Percentiles rank a stretch among this genome's conserved stretches.
Conservation (phyloP, 2,329 filamentous ascomycete species). For the Seiridium unicorne region DNA sequence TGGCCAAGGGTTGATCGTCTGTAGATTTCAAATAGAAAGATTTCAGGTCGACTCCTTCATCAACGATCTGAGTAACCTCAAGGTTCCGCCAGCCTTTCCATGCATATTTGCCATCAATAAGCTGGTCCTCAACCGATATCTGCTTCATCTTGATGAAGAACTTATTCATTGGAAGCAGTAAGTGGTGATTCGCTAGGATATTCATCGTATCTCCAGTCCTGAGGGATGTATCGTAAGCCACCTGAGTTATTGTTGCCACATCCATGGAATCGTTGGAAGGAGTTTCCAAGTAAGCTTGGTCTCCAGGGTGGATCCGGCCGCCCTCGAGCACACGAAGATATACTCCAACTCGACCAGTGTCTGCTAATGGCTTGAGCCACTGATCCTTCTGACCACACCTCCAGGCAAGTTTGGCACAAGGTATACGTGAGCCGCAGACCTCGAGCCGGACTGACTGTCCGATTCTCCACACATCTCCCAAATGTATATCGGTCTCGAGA, state of each 20-base stretch:
- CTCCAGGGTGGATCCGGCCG: constrained; percentile 17
- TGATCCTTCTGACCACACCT: constrained; percentile 20
- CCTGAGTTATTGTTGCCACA: constrained; percentile 15
- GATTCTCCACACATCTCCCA: constrained; percentile 21
- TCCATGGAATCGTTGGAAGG: constrained; percentile 14
- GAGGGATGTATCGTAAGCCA: constrained; percentile 20
- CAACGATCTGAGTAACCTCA: constrained; percentile 12
- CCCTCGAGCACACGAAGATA: constrained; percentile 18
- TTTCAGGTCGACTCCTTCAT: constrained; percentile 17
- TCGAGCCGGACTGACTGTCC: constrained; percentile 17
- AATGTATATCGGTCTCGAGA: constrained; percentile 17
- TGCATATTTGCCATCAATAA: constrained; percentile 13
- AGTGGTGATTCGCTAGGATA: constrained; percentile 17
- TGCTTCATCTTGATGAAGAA: constrained; percentile 13
- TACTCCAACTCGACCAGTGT: constrained; percentile 17
- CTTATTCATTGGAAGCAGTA: constrained; percentile 21
- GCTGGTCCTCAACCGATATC: constrained; percentile 15
- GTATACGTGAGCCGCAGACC: constrained; percentile 20
- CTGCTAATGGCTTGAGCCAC: constrained; percentile 19
- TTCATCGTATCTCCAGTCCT: constrained; percentile 20
- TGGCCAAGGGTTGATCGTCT: constrained; percentile 13
- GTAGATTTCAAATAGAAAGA: constrained; percentile 19
- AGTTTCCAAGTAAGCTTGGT: constrained; percentile 15
- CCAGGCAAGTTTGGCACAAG: constrained; percentile 22
- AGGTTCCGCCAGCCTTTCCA: constrained; percentile 21